Percentiles rank a stretch among this genome's conserved stretches.
These are phyloP conservation scores for Chaetomium cochliodes DNA, from an alignment of 495 filamentous ascomycete genomes.

Conservation along the genomic window DNA sequence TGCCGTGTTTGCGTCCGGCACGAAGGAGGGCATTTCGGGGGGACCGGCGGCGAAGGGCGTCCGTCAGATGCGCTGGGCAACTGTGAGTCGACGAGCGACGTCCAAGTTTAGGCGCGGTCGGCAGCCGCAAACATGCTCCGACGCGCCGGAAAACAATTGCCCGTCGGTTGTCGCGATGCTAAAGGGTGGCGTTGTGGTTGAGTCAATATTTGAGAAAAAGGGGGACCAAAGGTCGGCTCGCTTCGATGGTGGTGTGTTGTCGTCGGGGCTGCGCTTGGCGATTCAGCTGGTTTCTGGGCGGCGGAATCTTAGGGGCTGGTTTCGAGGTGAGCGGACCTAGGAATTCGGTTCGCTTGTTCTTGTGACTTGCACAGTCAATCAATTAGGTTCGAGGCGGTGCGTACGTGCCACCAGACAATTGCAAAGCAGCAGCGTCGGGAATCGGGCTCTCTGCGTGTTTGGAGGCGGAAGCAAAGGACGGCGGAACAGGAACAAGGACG, in stretches of 20 bases:
- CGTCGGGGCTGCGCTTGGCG: constrained; percentile 13
- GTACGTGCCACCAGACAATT: neutral
- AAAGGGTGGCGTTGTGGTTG: neutral
- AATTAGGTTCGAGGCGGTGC: neutral
- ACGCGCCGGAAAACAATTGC: neutral
- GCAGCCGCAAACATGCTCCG: constrained; percentile 30
- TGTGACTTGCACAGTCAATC: neutral
- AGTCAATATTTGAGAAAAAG: neutral
- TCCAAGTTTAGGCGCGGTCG: constrained; percentile 20
- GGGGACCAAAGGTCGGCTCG: neutral
- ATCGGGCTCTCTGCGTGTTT: neutral
- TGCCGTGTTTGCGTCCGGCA: constrained; percentile 51
- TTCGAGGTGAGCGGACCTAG: neutral
- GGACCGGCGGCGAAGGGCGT: neutral
- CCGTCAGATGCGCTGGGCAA: constrained; percentile 3
- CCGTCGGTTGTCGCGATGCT: neutral
- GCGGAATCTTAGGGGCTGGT: constrained; percentile 8
- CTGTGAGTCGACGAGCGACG: constrained; percentile 12
- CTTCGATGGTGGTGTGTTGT: constrained; percentile 10
- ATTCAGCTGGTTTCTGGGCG: constrained; percentile 3
- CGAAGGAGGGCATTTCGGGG: constrained; percentile 58
- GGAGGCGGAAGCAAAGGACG: constrained; percentile 6
- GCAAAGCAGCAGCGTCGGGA: neutral
- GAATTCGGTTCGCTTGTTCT: neutral
- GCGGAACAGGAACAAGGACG: neutral